Conservation (phyloP, 192 early-diverging fungal species). For the Physocladia obscura region DNA sequence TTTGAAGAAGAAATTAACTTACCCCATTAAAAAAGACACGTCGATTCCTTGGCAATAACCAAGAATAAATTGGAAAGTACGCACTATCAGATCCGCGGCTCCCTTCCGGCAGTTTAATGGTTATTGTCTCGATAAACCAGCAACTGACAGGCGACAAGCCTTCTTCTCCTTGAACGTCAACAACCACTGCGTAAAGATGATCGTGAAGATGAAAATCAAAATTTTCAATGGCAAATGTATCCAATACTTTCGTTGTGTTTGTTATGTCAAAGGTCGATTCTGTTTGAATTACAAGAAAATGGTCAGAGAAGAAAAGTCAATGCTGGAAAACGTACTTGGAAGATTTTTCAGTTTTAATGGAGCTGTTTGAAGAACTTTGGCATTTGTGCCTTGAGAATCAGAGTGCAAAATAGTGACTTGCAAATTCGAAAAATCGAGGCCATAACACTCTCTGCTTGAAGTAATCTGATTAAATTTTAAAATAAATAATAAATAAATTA, state of each 20-base stretch:
- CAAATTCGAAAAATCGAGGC: neutral
- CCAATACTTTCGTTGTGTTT: neutral
- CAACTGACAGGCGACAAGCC: neutral
- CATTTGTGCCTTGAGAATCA: neutral
- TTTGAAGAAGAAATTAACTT: too few relatives aligned
- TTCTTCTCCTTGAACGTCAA: neutral
- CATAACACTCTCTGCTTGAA: neutral
- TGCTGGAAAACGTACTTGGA: neutral
- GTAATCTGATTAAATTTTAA: neutral
- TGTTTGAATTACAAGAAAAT: too few relatives aligned
- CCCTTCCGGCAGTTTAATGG: neutral
- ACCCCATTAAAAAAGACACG: conserved; percentile 25
- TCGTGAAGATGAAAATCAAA: neutral
- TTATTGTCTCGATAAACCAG: conserved; percentile 8
- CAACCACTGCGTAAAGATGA: neutral
- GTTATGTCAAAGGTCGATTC: neutral
- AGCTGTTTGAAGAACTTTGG: neutral
- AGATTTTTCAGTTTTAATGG: neutral
- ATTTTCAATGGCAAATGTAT: neutral
- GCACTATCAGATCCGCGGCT: neutral
- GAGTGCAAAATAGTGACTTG: neutral
- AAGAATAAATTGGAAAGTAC: conserved; percentile 20
- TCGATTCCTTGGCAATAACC: neutral
- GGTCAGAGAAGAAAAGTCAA: neutral
- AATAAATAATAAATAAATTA: neutral